Base-by-base conservation (phyloP, 2,329 filamentous ascomycete species). In the Penicillium sp. region DNA sequence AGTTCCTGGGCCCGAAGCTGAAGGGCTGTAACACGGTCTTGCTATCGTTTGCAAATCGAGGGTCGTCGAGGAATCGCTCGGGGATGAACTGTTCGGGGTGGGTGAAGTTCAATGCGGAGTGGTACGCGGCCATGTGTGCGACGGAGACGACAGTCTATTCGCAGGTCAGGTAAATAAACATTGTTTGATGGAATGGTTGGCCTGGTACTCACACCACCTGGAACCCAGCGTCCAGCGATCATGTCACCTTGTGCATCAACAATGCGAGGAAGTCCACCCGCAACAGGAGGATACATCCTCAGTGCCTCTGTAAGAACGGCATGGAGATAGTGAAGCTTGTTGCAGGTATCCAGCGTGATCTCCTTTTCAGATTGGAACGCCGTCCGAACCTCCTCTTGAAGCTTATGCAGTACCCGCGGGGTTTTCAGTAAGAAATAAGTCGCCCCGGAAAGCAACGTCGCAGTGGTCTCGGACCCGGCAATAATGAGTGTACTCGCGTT, bases 11-110 rank as follows among this genome's bases (percentile, higher is more conserved):
- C 0, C 79, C 78, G 3, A 76, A 49, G 1, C 72, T 73, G 51
- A 82, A 81, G 0, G 79, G 75, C 62, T 80, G 75, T 44, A 77
- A 68, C 1, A 70, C 73, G 0, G 74, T 72, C 39, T 68, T 67
- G 30, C 69, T 71, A 54, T 82, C 79, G n/a, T 56, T 47, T 0
- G 57, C 59, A 57, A 75, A 81, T 2, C 65, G 45, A 24, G 43
- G 42, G n/a, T 55, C 39, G 2, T 30, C 28, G 1, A 60, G 22
- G 36, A 53, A 57, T 5, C 62, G 48, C 36, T 64, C 62, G 9
- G 62, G 62, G 2, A 54, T 50, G 10, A 63, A 63, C 5, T 48
- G 8, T 14, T 53, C 41, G 0, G 60, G 48, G 5, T 53, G 40
- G 4, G 25, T 41, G 13, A 59, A 60, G n/a, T 59, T 60, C 11